Conservation (phyloP, 176 grass and related monocot species). For the Puccinellia tenuiflora region DNA sequence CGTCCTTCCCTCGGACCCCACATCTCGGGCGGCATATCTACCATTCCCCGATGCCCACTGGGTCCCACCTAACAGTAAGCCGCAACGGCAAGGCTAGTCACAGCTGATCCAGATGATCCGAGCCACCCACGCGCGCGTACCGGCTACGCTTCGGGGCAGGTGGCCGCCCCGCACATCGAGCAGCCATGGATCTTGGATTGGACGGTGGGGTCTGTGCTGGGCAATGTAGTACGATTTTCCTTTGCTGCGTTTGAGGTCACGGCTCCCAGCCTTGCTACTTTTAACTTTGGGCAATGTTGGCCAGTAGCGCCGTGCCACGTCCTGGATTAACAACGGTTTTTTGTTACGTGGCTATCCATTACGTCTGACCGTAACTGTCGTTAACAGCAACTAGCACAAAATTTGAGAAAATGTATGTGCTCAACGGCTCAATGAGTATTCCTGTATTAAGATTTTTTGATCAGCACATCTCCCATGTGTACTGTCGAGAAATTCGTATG, state of each 20-base stretch:
- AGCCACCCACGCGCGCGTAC: constrained; percentile 33
- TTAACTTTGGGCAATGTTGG: neutral
- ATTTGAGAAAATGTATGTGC: neutral
- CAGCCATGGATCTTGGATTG: neutral
- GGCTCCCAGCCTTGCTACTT: neutral
- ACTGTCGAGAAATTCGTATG: neutral
- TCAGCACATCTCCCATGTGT: neutral
- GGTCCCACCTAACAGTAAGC: neutral
- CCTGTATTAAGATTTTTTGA: neutral
- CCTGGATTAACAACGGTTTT: neutral
- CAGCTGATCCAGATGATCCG: constrained; percentile 23
- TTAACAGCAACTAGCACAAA: neutral
- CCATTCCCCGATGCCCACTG: neutral
- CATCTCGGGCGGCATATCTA: neutral
- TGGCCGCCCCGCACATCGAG: neutral
- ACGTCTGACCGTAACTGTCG: neutral
- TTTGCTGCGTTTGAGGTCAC: neutral
- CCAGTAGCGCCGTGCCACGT: neutral
- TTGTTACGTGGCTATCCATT: no score
- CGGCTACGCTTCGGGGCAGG: constrained; percentile 32
- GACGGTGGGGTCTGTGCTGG: neutral
- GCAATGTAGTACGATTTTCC: no score
- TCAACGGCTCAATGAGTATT: neutral
- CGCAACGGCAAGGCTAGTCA: neutral
- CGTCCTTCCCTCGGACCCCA: neutral